Evolutionary conservation across 345 rosid species (phyloP).

Genomic region (Brassica cretica): DNA sequence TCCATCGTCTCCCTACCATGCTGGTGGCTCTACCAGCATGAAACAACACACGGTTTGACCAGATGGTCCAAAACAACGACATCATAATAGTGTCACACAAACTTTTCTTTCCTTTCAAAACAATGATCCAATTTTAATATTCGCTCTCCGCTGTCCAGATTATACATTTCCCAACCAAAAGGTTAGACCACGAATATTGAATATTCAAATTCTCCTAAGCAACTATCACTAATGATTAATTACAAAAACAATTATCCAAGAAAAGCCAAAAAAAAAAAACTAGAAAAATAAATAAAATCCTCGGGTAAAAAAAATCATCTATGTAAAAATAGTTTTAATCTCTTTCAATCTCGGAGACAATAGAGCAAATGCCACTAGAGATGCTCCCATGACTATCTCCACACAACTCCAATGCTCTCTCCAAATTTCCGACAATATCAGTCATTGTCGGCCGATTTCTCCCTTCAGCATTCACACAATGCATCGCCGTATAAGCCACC

Average conservation of each 20-base stretch:
- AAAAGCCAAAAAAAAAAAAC: conserved; percentile 16
- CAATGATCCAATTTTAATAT: conserved; percentile 1
- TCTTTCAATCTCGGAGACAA: conserved; percentile 53
- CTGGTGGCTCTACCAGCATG: background rate
- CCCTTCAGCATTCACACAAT: conserved; percentile 74
- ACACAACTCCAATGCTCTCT: conserved; percentile 63
- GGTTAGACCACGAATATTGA: conserved; percentile 32
- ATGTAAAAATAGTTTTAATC: background rate
- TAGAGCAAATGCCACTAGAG: conserved; percentile 58
- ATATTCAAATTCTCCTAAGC: conserved; percentile 12
- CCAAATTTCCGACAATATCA: conserved; percentile 68
- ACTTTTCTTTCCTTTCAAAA: background rate
- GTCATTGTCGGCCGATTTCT: conserved; percentile 65
- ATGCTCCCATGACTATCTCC: conserved; percentile 75
- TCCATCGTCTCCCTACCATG: background rate
- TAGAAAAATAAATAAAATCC: conserved; percentile 26
- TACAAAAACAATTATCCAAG: conserved; percentile 12
- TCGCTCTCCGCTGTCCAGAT: conserved; percentile 28
- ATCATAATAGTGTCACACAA: background rate
- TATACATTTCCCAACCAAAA: conserved; percentile 32
- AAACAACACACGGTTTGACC: conserved; percentile 22
- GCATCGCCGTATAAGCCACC: conserved; percentile 75
- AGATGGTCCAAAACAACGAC: background rate
- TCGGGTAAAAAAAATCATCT: conserved; percentile 6
- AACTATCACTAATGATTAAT: conserved; percentile 8